A percentile compares a stretch with the other conserved stretches of the same genome.
Evolutionary conservation across 2,329 filamentous ascomycete genomes (phyloP).

Genomic region (Ophiostoma ips): DNA sequence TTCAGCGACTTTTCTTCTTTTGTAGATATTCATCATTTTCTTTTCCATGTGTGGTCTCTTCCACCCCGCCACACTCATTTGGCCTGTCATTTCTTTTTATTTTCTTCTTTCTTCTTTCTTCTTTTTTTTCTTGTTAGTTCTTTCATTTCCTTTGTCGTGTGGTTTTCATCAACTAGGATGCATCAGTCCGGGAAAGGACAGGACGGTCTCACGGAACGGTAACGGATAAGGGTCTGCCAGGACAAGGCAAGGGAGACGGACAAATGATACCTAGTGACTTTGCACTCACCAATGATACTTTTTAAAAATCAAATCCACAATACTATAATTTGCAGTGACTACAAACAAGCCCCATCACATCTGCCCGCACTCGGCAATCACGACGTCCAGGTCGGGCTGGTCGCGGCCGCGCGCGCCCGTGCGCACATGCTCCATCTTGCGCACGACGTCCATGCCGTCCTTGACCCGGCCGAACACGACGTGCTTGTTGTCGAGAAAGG

Average conservation of each 20-base stretch:
- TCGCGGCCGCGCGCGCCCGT: slow-evolving; percentile 62
- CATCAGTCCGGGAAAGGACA: not conserved
- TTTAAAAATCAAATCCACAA: no score
- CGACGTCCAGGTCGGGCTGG: slow-evolving; percentile 71
- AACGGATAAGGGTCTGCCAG: not conserved
- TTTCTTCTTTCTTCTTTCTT: not conserved
- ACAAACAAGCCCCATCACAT: no score
- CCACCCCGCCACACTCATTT: not conserved
- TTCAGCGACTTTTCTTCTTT: not conserved
- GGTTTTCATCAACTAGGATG: not conserved
- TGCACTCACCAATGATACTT: no score
- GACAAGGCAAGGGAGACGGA: not conserved
- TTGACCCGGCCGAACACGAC: slow-evolving; percentile 88
- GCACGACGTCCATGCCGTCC: slow-evolving; percentile 79
- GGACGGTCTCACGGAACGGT: not conserved
- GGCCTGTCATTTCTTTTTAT: not conserved
- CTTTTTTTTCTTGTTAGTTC: not conserved
- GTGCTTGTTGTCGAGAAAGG: slow-evolving; percentile 84
- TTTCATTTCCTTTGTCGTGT: not conserved
- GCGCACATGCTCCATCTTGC: slow-evolving; percentile 84
- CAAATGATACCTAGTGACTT: not conserved
- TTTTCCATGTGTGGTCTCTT: not conserved
- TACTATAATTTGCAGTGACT: no score
- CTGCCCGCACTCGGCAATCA: slow-evolving; percentile 79
- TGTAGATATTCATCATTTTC: not conserved